These are phyloP conservation scores for Moelleriella libera DNA, from an alignment of 2,329 filamentous ascomycete genomes.

Conservation along the genomic window DNA sequence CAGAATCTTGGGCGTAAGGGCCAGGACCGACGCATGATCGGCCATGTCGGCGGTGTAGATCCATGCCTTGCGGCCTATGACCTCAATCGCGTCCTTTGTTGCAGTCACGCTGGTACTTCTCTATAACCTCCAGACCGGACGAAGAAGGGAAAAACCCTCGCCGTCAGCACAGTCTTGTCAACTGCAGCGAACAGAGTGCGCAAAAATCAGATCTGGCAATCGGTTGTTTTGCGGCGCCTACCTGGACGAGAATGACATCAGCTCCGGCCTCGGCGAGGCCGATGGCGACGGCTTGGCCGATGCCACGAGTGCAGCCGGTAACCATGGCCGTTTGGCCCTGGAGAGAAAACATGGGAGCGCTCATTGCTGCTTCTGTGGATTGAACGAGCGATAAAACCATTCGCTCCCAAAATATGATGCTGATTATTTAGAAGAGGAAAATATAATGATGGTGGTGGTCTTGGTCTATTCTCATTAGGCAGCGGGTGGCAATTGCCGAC, in stretches of 20 bases:
- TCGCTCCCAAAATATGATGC: too few relatives aligned
- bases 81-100: constrained; percentile 49
- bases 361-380: neutral
- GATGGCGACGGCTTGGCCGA: constrained; percentile 41
- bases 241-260: constrained; percentile 41
- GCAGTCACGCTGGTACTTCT: constrained; percentile 24
- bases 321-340: constrained; percentile 41
- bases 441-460: too few relatives aligned
- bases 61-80: constrained; percentile 49
- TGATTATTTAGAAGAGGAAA: too few relatives aligned
- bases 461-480: too few relatives aligned
- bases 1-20: constrained; percentile 46
- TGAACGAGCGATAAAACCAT: too few relatives aligned
- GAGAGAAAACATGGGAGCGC: constrained; percentile 33
- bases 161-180: neutral
- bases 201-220: too few relatives aligned
- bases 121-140: constrained; percentile 11
- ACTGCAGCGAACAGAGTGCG: too few relatives aligned
- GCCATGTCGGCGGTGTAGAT: constrained; percentile 61
- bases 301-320: constrained; percentile 43
- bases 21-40: constrained; percentile 42
- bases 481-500: too few relatives aligned
- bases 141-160: neutral
- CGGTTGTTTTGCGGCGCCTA: neutral
- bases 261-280: constrained; percentile 45